Base-by-base conservation (phyloP, 805 yeast species). In the Ogataea thermomethanolica region DNA sequence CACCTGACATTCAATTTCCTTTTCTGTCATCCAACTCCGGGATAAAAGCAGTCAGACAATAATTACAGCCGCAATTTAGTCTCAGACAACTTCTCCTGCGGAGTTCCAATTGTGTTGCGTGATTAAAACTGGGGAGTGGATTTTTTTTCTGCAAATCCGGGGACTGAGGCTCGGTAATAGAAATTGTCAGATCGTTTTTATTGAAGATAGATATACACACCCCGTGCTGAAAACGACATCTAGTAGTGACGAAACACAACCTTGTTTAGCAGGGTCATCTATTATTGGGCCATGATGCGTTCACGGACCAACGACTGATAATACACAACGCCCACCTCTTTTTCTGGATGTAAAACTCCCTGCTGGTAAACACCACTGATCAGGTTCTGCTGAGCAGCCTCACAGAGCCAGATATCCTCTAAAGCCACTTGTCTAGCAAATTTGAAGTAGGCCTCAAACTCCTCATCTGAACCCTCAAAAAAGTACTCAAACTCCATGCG, bases 401-500 rank as follows among this genome's bases (percentile, higher is more conserved):
- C 64, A 37, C 64, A 59, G 33, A 59, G 40, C 52, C 53, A 50
- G 27, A 53, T 47, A 33, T 59, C 64, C 47, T 59, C 64, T 17
- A 47, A 23, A 9, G 62, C 62, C 33, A 59, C 64, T 44, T 58
- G 62, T 43, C 64, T 51, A 2, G 59, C 62, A 48, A 59, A 59
- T 28, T 50, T 49, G 37, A 44, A 58, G 41, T 58, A 59, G 7
- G 29, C 47, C 41, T 58, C 55, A 33, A 54, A 59, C 4, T 54
- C 56, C 37, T 56, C 61, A 10, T 53, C 53, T n/a, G 45, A 22
- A 14, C 59, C 61, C 15, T 53, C 51, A 35, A 55, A 58, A 37
- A 42, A 59, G 34, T 58, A 59, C 34, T 59, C 64, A 38, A 59
- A 58, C 43, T 59, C 62, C 59, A 55, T 58, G 23, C 62, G 50